phyloP scores from a whole-genome alignment of 1,284 basidiomycete species.

The Cryptococcus hybrid region DNA sequence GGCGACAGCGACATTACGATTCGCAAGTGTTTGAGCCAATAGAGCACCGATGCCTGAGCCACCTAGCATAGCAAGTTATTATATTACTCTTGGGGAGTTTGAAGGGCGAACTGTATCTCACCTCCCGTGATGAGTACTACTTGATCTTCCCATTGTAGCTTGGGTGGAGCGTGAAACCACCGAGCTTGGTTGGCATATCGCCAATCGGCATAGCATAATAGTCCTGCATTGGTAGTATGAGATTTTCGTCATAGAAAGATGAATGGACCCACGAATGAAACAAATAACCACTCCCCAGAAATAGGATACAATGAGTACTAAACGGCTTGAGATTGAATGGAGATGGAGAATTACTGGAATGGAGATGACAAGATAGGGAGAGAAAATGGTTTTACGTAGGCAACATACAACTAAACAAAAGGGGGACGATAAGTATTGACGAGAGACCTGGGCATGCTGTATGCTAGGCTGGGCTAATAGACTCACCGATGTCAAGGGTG shows the following conservation, averaged over 20 bases:
- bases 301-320: conserved; percentile 56
- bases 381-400: conserved; percentile 69
- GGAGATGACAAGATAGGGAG: conserved; percentile 75
- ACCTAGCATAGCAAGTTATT: conserved; percentile 54
- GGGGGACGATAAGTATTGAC: no score
- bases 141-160: conserved; percentile 77
- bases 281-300: conserved; percentile 61
- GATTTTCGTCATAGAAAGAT: neutral
- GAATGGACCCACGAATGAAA: conserved; percentile 57
- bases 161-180: conserved; percentile 58
- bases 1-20: conserved; percentile 74
- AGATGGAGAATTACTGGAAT: conserved; percentile 72
- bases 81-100: neutral
- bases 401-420: no score
- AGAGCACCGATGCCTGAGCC: conserved; percentile 84
- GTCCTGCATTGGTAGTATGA: conserved; percentile 54
- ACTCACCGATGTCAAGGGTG: no score
- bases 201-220: conserved; percentile 64
- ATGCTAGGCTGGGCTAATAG: no score
- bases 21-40: conserved; percentile 76
- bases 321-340: conserved; percentile 58
- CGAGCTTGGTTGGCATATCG: conserved; percentile 70
- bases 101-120: conserved; percentile 40
- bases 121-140: conserved; percentile 87
- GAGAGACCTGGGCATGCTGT: no score